A percentile compares a stretch with the other conserved stretches of the same genome.
Evolutionary conservation across 2,329 filamentous ascomycete species (phyloP).

Genomic region (Alternaria triticimaculans): DNA sequence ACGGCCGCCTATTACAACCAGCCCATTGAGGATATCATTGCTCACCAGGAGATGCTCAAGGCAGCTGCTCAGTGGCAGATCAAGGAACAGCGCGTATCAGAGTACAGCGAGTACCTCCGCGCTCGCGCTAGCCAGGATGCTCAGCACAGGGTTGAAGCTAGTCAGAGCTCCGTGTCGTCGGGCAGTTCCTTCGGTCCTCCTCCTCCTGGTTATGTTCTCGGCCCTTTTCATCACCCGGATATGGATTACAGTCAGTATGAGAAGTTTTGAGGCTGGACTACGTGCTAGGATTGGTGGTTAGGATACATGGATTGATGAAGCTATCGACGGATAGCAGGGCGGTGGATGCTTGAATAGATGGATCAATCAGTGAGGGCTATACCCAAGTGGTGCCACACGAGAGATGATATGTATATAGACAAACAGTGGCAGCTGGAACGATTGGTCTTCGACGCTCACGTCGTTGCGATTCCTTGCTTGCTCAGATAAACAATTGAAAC

Average conservation of each 20-base stretch:
- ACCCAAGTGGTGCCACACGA: not conserved
- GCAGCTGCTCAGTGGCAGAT: slow-evolving; percentile 24
- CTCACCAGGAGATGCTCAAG: slow-evolving; percentile 1
- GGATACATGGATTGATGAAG: not conserved
- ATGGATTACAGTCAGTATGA: not conserved
- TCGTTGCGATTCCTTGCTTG: slow-evolving; percentile 7
- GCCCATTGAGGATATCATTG: not conserved
- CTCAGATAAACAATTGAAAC: not conserved
- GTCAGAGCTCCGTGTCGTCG: not conserved
- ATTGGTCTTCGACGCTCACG: not conserved
- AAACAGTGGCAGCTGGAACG: not conserved
- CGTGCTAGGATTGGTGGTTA: not conserved
- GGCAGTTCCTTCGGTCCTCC: not conserved
- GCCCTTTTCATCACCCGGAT: not conserved
- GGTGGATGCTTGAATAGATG: not conserved
- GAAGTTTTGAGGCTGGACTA: not conserved
- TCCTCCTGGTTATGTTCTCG: not conserved
- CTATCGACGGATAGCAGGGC: not conserved
- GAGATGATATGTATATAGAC: slow-evolving; percentile 1
- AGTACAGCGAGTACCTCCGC: slow-evolving; percentile 29
- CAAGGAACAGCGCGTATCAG: slow-evolving; percentile 25
- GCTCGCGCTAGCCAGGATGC: slow-evolving; percentile 19
- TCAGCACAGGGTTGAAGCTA: slow-evolving; percentile 9
- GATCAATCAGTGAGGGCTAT: not conserved
- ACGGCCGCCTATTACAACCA: not conserved